Base-by-base conservation (phyloP, 768 basidiomycete species). In the Russula ochroleuca region DNA sequence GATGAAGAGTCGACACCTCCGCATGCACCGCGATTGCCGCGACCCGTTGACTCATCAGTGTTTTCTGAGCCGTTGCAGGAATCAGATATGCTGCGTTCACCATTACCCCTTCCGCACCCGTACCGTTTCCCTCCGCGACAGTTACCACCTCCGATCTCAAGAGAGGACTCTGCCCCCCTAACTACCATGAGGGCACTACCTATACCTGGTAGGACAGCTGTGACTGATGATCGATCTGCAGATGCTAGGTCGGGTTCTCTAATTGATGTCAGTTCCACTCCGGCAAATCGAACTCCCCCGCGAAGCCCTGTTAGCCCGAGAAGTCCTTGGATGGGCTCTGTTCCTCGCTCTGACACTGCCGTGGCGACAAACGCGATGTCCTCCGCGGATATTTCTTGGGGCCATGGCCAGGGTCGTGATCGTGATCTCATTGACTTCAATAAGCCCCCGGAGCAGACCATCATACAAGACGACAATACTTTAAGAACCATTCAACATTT, bases 251-350 rank as follows among this genome's bases (percentile, higher is more conserved):
- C 57, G 23, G 37, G 67, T 41, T 56, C 59, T 31, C 41, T 68
- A 13, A 50, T 23, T 41, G 61, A 58, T 35, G 37, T 41, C 10
- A 57, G 40, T 52, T 28, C 41, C 35, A 57, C 48, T 25, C 25
- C 65, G 11, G 53, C 40, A 10, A 59, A 58, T 19, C 62, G 62
- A 25, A 62, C 80, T 13, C 84, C 87, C 31, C 85, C 86, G 53
- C 82, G 81, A 41, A 88, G 87, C 52, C 88, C 88, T 13, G 76
- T 82, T 58, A 85, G 80, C 65, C 79, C 82, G 47, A 74, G 75
- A 48, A 80, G 80, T 57, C 81, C 80, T 9, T 74, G 76, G 33
- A 73, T 75, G 55, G 68, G 72, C 64, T 64, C 62, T 47, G 63
- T 61, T n/a, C 48, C 54, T 28, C 63, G 68, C 8, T 48, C 60